Conservation (phyloP, 2,329 filamentous ascomycete genomes). For the Beauveria medogensis region DNA sequence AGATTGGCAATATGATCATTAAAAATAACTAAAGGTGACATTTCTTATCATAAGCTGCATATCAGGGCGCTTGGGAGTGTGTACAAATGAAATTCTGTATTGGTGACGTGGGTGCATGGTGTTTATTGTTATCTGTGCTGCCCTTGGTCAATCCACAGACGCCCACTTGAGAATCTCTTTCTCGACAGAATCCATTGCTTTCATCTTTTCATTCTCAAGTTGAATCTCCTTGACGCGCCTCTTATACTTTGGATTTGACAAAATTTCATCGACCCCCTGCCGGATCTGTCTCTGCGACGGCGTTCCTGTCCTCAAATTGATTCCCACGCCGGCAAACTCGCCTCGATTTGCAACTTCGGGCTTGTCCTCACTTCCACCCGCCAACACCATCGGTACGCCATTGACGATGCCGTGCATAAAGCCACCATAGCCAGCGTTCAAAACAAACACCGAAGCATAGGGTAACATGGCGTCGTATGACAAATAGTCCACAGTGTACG, state of each 20-base stretch:
- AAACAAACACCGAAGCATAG: conserved; percentile 36
- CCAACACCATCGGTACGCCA: conserved; percentile 5
- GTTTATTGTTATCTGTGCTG: too few species aligned
- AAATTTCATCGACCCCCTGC: neutral
- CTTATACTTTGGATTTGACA: neutral
- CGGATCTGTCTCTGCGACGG: neutral
- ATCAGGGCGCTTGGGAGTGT: too few species aligned
- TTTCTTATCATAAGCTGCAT: too few species aligned
- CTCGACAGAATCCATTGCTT: neutral
- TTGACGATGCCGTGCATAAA: conserved; percentile 8
- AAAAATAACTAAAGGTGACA: too few species aligned
- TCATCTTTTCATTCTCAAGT: conserved; percentile 2
- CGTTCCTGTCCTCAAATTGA: neutral
- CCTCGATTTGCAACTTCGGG: conserved; percentile 3
- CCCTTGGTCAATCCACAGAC: neutral
- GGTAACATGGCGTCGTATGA: conserved; percentile 39
- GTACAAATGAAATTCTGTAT: too few species aligned
- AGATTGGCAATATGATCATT: too few species aligned
- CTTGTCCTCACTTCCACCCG: conserved; percentile 1
- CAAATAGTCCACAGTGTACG: conserved; percentile 37
- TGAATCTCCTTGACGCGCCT: neutral
- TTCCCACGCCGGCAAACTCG: conserved; percentile 4
- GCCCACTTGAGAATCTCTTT: neutral
- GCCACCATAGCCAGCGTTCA: conserved; percentile 39
- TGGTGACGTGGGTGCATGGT: too few species aligned